phyloP scores from a whole-genome alignment of 2,329 filamentous ascomycete species.

The Mycosphaerelloides madeirae region DNA sequence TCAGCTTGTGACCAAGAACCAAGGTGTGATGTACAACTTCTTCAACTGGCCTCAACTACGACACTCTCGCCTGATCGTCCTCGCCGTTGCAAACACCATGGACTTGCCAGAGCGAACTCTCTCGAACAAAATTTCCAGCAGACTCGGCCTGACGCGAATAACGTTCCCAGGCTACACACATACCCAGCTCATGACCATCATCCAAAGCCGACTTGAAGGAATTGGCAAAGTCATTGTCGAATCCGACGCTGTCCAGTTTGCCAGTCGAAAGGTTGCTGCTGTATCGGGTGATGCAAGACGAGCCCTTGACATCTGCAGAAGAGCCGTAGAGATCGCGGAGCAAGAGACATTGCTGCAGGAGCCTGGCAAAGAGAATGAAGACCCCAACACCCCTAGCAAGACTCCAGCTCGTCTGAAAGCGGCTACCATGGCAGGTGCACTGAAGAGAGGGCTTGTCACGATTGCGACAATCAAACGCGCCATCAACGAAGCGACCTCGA shows the following conservation, averaged over 20 bases:
- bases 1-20: conserved; percentile 94
- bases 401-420: conserved; percentile 35
- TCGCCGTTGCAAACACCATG: conserved; percentile 98
- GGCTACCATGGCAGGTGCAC: conserved; percentile 23
- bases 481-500: conserved; percentile 91
- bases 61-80: conserved; percentile 88
- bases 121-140: conserved; percentile 96
- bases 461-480: conserved; percentile 91
- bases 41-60: conserved; percentile 97
- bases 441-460: conserved; percentile 61
- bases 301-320: conserved; percentile 88
- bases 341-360: conserved; percentile 49
- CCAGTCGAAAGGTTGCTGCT: conserved; percentile 90
- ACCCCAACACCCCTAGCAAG: conserved; percentile 61
- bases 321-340: conserved; percentile 93
- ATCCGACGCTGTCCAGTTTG: conserved; percentile 90
- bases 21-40: conserved; percentile 99
- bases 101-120: conserved; percentile 92
- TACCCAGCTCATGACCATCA: conserved; percentile 94
- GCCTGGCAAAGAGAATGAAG: conserved; percentile 30
- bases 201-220: conserved; percentile 84
- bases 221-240: conserved; percentile 82
- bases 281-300: conserved; percentile 91
- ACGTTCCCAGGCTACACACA: conserved; percentile 97
- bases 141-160: conserved; percentile 77